phyloP scores from a whole-genome alignment of 208 protist species.

The Trypanosoma grayi region DNA sequence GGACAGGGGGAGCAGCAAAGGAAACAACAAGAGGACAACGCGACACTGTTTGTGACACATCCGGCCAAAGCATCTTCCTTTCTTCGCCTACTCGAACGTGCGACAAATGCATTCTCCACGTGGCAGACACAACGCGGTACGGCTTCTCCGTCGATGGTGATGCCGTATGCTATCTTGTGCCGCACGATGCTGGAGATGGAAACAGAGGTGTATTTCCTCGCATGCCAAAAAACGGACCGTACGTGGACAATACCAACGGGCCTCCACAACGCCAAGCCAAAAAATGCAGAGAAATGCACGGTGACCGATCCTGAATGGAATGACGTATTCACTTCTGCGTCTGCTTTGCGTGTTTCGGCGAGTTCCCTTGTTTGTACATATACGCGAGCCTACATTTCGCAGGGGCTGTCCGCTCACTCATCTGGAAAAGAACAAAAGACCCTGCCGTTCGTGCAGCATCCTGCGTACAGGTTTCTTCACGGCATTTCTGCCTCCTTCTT shows the following conservation, averaged over 20 bases:
- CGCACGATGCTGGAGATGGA: constrained; percentile 24
- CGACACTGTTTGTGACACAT: background rate
- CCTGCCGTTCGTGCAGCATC: constrained; percentile 3
- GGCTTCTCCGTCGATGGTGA: background rate
- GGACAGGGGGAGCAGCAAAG: no score
- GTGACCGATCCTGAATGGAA: constrained; percentile 3
- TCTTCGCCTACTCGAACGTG: background rate
- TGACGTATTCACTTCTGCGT: background rate
- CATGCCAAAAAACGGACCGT: background rate
- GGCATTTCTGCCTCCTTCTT: constrained; percentile 31
- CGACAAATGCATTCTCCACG: background rate
- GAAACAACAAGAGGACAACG: background rate
- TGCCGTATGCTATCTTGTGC: constrained; percentile 14
- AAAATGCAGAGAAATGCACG: background rate
- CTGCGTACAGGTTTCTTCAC: constrained; percentile 21
- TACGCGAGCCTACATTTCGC: background rate
- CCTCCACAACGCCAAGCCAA: background rate
- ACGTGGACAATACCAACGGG: constrained; percentile 9
- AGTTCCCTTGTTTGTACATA: constrained; percentile 12
- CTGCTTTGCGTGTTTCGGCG: constrained; percentile 10
- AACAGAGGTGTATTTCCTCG: constrained; percentile 23
- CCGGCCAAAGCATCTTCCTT: background rate
- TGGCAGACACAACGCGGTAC: constrained; percentile 1
- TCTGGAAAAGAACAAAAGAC: background rate
- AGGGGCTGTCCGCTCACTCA: background rate